These are phyloP conservation scores for Phytophthora foliorum DNA, from an alignment of 352 stramenopile species.

Conservation along the genomic window DNA sequence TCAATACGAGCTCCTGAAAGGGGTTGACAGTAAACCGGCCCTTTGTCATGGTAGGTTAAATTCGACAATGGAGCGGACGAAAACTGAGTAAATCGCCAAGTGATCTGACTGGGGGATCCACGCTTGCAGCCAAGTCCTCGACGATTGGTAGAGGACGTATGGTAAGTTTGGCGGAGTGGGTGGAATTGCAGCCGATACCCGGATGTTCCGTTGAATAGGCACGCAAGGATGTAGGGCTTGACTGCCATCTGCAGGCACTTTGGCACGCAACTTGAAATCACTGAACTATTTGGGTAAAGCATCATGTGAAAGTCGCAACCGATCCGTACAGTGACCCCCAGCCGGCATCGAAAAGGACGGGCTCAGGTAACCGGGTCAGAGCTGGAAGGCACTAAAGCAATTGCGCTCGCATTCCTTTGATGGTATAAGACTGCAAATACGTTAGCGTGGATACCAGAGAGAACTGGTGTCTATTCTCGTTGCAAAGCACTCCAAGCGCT, in stretches of 20 bases:
- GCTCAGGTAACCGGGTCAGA: slow-evolving; percentile 10
- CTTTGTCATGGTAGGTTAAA: slow-evolving; percentile 24
- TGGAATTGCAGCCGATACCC: not conserved
- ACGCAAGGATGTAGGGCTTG: slow-evolving; percentile 18
- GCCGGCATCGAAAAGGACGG: too few relatives aligned
- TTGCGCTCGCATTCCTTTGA: too few relatives aligned
- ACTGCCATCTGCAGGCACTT: slow-evolving; percentile 7
- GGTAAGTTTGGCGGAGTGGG: not conserved
- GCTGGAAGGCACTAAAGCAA: slow-evolving; percentile 9
- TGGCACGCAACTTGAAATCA: slow-evolving; percentile 5
- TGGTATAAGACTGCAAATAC: slow-evolving; percentile 9
- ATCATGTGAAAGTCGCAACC: too few relatives aligned
- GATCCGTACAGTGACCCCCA: too few relatives aligned
- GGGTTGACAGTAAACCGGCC: slow-evolving; percentile 45
- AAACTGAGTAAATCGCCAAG: slow-evolving; percentile 19
- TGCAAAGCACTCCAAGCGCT: too few relatives aligned
- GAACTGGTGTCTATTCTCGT: not conserved
- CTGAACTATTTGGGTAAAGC: not conserved
- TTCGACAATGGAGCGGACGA: slow-evolving; percentile 3
- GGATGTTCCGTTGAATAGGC: slow-evolving; percentile 23
- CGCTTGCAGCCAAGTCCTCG: not conserved
- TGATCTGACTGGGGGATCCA: not conserved
- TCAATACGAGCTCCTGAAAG: slow-evolving; percentile 41
- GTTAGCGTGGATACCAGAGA: not conserved
- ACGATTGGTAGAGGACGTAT: slow-evolving; percentile 16